These are phyloP conservation scores for Friedmanniomyces simplex DNA, from an alignment of 495 filamentous ascomycete species.

Conservation along the genomic window DNA sequence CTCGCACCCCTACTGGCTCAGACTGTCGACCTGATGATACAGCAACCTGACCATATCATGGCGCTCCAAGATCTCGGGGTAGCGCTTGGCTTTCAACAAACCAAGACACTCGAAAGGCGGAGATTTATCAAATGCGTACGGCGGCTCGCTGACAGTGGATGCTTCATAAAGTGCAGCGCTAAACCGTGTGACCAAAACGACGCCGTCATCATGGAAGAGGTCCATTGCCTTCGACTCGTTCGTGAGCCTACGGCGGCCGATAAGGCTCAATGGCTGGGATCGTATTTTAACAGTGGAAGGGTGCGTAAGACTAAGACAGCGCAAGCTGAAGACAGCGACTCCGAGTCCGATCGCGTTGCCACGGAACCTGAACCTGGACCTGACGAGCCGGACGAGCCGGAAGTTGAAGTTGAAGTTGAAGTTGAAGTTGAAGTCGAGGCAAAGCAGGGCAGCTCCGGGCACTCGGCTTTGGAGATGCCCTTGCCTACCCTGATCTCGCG, in stretches of 20 bases:
- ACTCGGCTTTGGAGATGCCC: background rate
- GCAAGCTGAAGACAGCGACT: background rate
- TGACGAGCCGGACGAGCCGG: background rate
- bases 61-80: conserved; percentile 51
- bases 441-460: background rate
- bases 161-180: conserved; percentile 58
- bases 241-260: conserved; percentile 52
- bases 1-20: conserved; percentile 1
- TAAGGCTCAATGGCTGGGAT: background rate
- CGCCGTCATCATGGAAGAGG: conserved; percentile 13
- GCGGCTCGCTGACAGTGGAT: conserved; percentile 58
- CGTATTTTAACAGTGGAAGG: background rate
- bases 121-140: conserved; percentile 57
- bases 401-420: background rate
- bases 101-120: conserved; percentile 43
- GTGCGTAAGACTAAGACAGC: background rate
- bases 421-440: background rate
- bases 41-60: conserved; percentile 27
- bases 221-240: conserved; percentile 59
- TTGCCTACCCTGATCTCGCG: background rate
- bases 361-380: background rate
- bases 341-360: background rate
- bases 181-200: conserved; percentile 35
- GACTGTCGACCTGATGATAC: conserved; percentile 26
- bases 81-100: conserved; percentile 40